Conservation (phyloP, 177 flowering plant species). For the Vitis hybrid region DNA sequence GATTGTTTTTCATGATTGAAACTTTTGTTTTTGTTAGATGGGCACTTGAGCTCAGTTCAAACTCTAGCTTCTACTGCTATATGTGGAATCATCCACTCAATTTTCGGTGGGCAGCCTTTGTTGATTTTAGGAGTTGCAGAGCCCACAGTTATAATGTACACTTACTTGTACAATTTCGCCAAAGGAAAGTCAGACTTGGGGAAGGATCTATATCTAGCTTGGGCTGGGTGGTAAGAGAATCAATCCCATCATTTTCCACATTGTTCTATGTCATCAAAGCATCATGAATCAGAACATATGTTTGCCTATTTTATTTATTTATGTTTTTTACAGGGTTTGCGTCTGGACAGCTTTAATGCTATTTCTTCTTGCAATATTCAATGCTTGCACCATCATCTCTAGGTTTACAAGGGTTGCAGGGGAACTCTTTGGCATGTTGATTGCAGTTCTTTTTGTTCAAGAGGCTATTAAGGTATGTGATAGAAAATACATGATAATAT, state of each 20-base stretch:
- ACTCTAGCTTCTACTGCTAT: constrained; percentile 85
- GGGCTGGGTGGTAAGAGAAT: constrained; percentile 77
- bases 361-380: constrained; percentile 69
- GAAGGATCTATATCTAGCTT: constrained; percentile 60
- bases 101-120: constrained; percentile 89
- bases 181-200: constrained; percentile 55
- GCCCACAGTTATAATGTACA: constrained; percentile 93
- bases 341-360: constrained; percentile 77
- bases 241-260: neutral
- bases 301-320: neutral
- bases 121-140: constrained; percentile 91
- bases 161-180: constrained; percentile 64
- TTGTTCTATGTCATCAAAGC: neutral
- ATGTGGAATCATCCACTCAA: constrained; percentile 83
- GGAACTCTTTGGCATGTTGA: constrained; percentile 86
- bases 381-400: constrained; percentile 59
- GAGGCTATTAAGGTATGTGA: constrained; percentile 70
- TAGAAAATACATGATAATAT: neutral
- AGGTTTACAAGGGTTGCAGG: constrained; percentile 87
- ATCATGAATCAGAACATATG: constrained; percentile 1
- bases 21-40: constrained; percentile 41
- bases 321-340: constrained; percentile 63
- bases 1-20: neutral
- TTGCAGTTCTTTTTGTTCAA: constrained; percentile 84
- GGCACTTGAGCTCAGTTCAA: constrained; percentile 80